Conservation (phyloP, 129 eudicot genomes). For the Saposhnikovia divaricata region DNA sequence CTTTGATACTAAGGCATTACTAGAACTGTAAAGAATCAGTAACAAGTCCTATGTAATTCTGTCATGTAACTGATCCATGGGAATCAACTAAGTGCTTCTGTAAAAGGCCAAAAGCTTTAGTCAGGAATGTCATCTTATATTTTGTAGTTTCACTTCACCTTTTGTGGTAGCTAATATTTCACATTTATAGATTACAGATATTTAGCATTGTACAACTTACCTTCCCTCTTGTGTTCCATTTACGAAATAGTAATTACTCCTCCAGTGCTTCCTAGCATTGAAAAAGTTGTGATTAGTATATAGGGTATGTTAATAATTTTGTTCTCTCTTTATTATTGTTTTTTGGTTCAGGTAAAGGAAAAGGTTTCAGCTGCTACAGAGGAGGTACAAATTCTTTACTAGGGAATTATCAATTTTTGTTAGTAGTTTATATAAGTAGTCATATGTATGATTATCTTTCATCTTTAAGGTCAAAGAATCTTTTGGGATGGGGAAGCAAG, state of each 20-base stretch:
- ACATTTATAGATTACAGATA: not conserved
- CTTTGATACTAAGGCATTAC: not conserved
- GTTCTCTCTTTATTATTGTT: not conserved
- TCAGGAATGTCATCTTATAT: not conserved
- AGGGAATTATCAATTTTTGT: not conserved
- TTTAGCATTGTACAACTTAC: not conserved
- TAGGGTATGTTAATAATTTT: not conserved
- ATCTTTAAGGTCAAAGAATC: slow-evolving; percentile 56
- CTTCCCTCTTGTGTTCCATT: not conserved
- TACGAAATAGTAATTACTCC: not conserved
- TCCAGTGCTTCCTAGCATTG: not conserved
- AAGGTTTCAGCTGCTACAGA: slow-evolving; percentile 77
- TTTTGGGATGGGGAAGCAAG: slow-evolving; percentile 69
- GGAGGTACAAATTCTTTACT: slow-evolving; percentile 42
- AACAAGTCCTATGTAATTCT: not conserved
- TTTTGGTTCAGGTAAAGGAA: slow-evolving; percentile 56
- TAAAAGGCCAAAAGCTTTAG: not conserved
- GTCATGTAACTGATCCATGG: not conserved
- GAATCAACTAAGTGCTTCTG: not conserved
- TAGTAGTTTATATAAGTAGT: not conserved
- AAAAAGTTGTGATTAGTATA: not conserved
- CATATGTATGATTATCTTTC: slow-evolving; percentile 6
- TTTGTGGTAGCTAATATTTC: not conserved
- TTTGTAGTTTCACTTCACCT: not conserved
- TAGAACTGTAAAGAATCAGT: not conserved